phyloP scores from a whole-genome alignment of 805 yeast species.

The Jamesozyma hellenica region DNA sequence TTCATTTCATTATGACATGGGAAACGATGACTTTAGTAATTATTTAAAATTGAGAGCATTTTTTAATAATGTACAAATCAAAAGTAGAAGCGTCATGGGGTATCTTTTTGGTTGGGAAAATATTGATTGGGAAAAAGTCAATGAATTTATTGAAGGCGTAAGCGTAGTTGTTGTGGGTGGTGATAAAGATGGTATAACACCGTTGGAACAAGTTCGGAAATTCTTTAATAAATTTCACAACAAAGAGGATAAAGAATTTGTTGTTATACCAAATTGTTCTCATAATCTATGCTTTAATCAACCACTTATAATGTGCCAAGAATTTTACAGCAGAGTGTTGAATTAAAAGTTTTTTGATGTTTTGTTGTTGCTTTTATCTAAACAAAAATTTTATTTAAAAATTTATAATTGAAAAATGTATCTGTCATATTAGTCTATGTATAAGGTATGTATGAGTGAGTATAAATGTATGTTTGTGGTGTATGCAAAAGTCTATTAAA shows the following conservation, averaged over 20 bases:
- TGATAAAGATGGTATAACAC: constrained; percentile 19
- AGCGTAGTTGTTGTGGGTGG: constrained; percentile 17
- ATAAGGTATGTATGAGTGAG: too few species aligned
- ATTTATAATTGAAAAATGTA: too few species aligned
- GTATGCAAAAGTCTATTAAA: too few species aligned
- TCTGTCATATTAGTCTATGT: too few species aligned
- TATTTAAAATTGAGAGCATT: constrained; percentile 25
- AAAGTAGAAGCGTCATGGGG: constrained; percentile 21
- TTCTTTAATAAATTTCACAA: constrained; percentile 7
- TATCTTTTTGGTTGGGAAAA: constrained; percentile 27
- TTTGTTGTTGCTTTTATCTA: too few species aligned
- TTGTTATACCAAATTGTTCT: constrained; percentile 14
- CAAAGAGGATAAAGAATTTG: constrained; percentile 4
- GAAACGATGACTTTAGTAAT: constrained; percentile 1
- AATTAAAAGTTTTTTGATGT: too few species aligned
- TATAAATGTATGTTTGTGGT: too few species aligned
- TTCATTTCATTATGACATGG: constrained; percentile 16
- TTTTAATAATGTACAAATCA: constrained; percentile 22
- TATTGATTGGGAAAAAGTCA: constrained; percentile 16
- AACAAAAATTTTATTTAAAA: too few species aligned
- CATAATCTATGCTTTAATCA: constrained; percentile 24
- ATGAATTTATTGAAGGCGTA: neutral
- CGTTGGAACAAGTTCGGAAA: constrained; percentile 7
- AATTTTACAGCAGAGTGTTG: too few species aligned
- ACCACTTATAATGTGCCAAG: constrained; percentile 9